phyloP scores from a whole-genome alignment of 2,329 filamentous ascomycete species.

The Purpureocillium lavendulum region DNA sequence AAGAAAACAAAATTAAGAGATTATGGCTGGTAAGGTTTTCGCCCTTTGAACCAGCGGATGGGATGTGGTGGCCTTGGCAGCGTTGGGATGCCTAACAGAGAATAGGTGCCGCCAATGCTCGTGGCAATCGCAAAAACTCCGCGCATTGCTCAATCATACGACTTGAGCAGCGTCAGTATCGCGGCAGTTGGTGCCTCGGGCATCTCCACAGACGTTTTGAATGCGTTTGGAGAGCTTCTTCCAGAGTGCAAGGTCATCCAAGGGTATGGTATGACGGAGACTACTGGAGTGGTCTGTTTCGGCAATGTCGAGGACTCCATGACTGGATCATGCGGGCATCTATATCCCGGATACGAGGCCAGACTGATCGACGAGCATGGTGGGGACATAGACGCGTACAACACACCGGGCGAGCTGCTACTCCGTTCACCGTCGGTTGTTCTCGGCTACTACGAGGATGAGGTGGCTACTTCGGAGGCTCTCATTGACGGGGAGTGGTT shows the following conservation, averaged over 20 bases:
- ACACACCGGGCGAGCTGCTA: background rate
- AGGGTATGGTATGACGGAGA: constrained; percentile 1
- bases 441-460: background rate
- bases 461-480: background rate
- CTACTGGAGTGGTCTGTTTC: background rate
- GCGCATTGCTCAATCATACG: background rate
- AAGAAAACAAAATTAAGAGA: background rate
- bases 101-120: background rate
- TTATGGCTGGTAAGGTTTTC: background rate
- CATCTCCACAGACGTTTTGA: background rate
- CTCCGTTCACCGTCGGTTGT: background rate
- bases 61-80: no score
- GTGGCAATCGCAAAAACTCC: background rate
- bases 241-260: background rate
- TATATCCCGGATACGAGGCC: background rate
- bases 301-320: background rate
- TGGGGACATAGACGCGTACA: background rate
- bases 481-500: background rate
- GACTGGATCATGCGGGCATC: background rate
- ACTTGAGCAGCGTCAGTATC: background rate
- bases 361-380: background rate
- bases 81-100: background rate
- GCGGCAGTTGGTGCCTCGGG: background rate
- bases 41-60: no score
- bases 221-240: background rate